Percentiles rank a stretch among this genome's conserved stretches.
These are phyloP conservation scores for Scleroderma citrinum DNA, from an alignment of 768 basidiomycete species.

Conservation along the genomic window DNA sequence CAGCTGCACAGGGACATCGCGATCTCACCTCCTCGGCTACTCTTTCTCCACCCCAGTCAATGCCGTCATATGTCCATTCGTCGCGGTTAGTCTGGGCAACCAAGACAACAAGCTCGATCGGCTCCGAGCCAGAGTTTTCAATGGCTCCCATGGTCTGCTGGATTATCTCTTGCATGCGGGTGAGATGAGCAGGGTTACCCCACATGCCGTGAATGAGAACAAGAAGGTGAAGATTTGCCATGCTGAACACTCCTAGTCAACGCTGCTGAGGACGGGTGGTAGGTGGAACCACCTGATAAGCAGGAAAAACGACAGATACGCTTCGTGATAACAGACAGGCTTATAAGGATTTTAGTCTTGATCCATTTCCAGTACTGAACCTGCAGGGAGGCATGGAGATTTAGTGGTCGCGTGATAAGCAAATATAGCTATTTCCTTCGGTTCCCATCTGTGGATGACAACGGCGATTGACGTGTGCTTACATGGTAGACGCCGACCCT, in stretches of 20 bases:
- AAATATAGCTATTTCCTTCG: no score
- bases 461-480: no score
- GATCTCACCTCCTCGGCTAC: slow-evolving; percentile 65
- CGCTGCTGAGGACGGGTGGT: no score
- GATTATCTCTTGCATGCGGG: slow-evolving; percentile 50
- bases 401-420: no score
- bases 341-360: no score
- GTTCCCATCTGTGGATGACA: no score
- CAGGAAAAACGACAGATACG: no score
- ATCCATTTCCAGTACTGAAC: not conserved
- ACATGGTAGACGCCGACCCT: no score
- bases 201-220: slow-evolving; percentile 66
- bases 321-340: no score
- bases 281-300: not conserved
- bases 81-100: slow-evolving; percentile 59
- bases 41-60: slow-evolving; percentile 80
- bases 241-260: slow-evolving; percentile 3
- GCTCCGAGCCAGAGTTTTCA: slow-evolving; percentile 23
- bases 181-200: slow-evolving; percentile 67
- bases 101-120: slow-evolving; percentile 53
- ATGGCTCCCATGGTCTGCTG: slow-evolving; percentile 33
- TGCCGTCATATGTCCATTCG: slow-evolving; percentile 72
- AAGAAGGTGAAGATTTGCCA: slow-evolving; percentile 35
- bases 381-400: not conserved
- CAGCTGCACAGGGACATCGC: not conserved